phyloP scores from a whole-genome alignment of 306 rosid genomes.

The Vigna mungo region DNA sequence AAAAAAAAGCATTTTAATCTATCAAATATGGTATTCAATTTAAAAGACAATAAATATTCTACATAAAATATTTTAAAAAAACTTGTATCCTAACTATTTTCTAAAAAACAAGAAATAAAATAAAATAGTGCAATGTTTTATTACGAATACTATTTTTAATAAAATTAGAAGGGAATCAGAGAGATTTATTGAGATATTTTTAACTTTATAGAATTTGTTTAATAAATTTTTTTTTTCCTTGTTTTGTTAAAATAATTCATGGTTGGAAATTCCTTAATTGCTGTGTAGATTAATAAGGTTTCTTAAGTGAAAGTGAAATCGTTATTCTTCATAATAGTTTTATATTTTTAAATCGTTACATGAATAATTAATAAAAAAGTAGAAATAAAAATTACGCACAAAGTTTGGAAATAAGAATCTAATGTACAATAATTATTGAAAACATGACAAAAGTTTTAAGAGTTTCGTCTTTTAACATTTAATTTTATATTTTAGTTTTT shows the following conservation, averaged over 20 bases:
- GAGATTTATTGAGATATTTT: not conserved
- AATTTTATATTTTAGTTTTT: too few species aligned
- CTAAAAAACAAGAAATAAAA: not conserved
- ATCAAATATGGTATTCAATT: too few species aligned
- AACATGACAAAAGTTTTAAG: slow-evolving; percentile 2
- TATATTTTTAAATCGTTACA: too few species aligned
- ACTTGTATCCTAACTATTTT: not conserved
- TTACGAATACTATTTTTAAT: too few species aligned
- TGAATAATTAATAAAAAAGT: too few species aligned
- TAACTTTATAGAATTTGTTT: not conserved
- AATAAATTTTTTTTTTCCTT: not conserved
- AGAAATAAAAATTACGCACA: not conserved
- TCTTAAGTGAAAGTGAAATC: not conserved
- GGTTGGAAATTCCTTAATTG: not conserved
- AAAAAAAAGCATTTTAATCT: too few species aligned
- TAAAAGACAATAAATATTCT: too few species aligned
- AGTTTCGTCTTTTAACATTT: not conserved
- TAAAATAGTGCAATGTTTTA: too few species aligned
- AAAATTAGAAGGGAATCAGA: not conserved
- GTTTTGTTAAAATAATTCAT: not conserved
- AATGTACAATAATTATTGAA: not conserved
- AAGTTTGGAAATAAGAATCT: not conserved
- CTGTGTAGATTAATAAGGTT: not conserved
- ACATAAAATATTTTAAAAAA: too few species aligned
- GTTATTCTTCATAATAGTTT: not conserved